Conservation (phyloP, 306 rosid species). For the Acacia crassicarpa region DNA sequence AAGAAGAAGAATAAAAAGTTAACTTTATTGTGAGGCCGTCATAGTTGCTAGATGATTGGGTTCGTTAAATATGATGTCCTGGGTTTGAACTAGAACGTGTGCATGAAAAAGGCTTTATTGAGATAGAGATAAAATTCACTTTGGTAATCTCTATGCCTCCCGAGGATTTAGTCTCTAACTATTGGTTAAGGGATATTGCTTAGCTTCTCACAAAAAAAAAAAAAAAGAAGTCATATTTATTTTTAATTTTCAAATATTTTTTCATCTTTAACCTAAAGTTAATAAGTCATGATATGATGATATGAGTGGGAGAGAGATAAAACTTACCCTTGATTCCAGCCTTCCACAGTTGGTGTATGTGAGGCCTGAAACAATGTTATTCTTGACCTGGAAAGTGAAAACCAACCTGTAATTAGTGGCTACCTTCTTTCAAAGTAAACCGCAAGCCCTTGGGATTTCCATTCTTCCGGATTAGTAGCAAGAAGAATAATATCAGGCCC, state of each 20-base stretch:
- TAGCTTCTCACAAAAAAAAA: too few relatives aligned
- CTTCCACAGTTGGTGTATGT: conserved; percentile 88
- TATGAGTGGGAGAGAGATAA: not conserved
- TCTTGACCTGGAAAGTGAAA: conserved; percentile 76
- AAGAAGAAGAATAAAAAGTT: too few relatives aligned
- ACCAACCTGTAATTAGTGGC: conserved; percentile 62
- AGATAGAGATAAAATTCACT: too few relatives aligned
- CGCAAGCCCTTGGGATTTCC: conserved; percentile 84
- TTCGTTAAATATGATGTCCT: too few relatives aligned
- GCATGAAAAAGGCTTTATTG: too few relatives aligned
- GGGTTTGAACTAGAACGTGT: rapidly evolving
- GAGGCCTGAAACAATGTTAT: conserved; percentile 95
- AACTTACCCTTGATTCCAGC: conserved; percentile 73
- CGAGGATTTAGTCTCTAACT: rapidly evolving
- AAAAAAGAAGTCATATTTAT: too few relatives aligned
- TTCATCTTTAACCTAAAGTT: too few relatives aligned
- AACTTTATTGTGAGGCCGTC: too few relatives aligned
- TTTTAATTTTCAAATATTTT: too few relatives aligned
- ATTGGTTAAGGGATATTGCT: rapidly evolving
- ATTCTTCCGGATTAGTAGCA: conserved; percentile 51
- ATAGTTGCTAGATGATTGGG: too few relatives aligned
- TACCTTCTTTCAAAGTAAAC: conserved; percentile 98
- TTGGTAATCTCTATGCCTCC: rapidly evolving
- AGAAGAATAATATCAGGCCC: conserved; percentile 73
- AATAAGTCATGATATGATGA: not conserved